A percentile compares a stretch with the other conserved stretches of the same genome.
These are phyloP conservation scores for Conoideocrella luteorostrata DNA, from an alignment of 2,329 filamentous ascomycete genomes.

Conservation along the genomic window DNA sequence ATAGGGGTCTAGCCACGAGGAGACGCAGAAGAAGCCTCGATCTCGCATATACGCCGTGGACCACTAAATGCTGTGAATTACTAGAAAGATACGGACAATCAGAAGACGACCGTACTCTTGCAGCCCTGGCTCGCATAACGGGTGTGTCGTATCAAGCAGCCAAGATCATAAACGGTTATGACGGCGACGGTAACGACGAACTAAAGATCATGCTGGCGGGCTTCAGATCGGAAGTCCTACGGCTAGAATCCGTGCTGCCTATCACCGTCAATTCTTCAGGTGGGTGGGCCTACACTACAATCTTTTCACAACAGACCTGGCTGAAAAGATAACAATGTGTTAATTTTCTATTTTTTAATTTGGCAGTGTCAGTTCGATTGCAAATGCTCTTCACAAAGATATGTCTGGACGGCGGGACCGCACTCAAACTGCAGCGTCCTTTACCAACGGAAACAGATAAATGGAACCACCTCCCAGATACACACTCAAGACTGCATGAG, in stretches of 20 bases:
- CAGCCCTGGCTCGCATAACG: slow-evolving; percentile 36
- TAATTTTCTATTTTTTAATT: no score
- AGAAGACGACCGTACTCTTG: slow-evolving; percentile 35
- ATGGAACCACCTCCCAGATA: no score
- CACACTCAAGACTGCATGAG: slow-evolving; percentile 18
- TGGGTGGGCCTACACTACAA: no score
- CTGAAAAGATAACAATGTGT: no score
- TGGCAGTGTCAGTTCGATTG: slow-evolving; percentile 23
- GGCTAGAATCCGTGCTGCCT: slow-evolving; percentile 33
- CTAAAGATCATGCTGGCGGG: slow-evolving; percentile 39
- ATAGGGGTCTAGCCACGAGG: slow-evolving; percentile 26
- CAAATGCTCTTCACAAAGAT: slow-evolving; percentile 30
- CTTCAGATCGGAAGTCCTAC: slow-evolving; percentile 39
- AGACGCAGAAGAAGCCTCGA: slow-evolving; percentile 23
- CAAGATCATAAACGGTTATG: slow-evolving; percentile 21
- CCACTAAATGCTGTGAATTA: slow-evolving; percentile 36
- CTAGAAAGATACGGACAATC: slow-evolving; percentile 31
- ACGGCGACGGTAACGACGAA: slow-evolving; percentile 31
- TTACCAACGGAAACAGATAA: no score
- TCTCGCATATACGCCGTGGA: slow-evolving; percentile 35
- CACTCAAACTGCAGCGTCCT: no score
- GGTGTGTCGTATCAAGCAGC: slow-evolving; percentile 33
- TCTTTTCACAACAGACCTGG: no score
- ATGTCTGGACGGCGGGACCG: slow-evolving; percentile 34
- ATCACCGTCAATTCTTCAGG: slow-evolving; percentile 21